phyloP scores from a whole-genome alignment of 1,284 basidiomycete genomes.

The Pterula multifida region DNA sequence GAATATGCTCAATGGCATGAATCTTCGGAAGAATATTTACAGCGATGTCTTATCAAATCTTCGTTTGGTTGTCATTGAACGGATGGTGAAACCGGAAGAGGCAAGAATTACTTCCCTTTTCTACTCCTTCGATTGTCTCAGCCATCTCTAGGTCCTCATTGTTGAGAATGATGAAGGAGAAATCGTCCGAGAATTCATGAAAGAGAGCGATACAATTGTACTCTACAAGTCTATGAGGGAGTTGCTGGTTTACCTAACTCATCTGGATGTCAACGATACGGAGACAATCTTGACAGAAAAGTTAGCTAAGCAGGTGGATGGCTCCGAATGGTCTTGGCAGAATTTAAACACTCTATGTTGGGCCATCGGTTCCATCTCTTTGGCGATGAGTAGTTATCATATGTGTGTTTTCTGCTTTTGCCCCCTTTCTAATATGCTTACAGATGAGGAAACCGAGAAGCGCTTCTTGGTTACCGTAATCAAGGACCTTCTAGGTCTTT shows the following conservation, averaged over 20 bases:
- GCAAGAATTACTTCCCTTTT: conserved; percentile 29
- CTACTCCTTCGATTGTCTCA: conserved; percentile 7
- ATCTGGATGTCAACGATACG: conserved; percentile 92
- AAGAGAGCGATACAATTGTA: conserved; percentile 97
- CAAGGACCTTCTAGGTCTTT: conserved; percentile 93
- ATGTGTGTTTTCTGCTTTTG: background rate
- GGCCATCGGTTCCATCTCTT: conserved; percentile 99
- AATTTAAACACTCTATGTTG: conserved; percentile 99
- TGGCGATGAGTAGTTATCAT: conserved; percentile 84
- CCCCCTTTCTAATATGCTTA: conserved; percentile 9
- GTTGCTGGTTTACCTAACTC: conserved; percentile 92
- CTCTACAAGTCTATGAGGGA: conserved; percentile 99
- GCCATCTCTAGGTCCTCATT: conserved; percentile 85
- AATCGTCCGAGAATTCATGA: conserved; percentile 99
- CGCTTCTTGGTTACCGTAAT: conserved; percentile 99
- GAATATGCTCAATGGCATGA: conserved; percentile 64
- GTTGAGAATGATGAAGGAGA: conserved; percentile 99
- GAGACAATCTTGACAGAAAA: conserved; percentile 97
- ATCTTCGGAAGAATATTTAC: conserved; percentile 89
- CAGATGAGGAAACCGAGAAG: conserved; percentile 97
- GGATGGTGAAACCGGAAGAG: conserved; percentile 99
- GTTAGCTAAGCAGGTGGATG: conserved; percentile 92
- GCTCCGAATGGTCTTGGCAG: conserved; percentile 98
- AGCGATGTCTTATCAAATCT: conserved; percentile 92
- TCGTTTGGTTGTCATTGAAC: conserved; percentile 93